Percentiles rank a stretch among this genome's conserved stretches.
Evolutionary conservation across 2,329 filamentous ascomycete species (phyloP).

Genomic region (Fusarium sp.): DNA sequence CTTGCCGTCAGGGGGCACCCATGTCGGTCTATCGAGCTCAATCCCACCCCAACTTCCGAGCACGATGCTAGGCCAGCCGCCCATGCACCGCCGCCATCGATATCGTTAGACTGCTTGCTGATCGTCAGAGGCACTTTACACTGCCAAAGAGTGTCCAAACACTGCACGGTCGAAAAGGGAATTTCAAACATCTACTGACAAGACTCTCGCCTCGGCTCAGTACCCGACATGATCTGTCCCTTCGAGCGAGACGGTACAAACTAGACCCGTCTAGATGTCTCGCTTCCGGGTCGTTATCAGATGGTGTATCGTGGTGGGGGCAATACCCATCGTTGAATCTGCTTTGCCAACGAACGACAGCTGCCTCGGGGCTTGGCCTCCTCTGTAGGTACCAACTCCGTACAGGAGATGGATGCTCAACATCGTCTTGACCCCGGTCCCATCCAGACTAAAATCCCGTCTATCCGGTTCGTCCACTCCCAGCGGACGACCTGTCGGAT

Average conservation of each 20-base stretch:
- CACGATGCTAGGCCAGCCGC: not conserved
- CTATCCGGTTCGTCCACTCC: conserved; percentile 3
- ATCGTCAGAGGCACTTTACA: not conserved
- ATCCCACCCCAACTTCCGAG: conserved; percentile 4
- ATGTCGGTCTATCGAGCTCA: not conserved
- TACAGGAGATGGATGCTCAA: not conserved
- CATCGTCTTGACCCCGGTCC: not conserved
- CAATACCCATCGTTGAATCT: not conserved
- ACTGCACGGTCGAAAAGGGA: not conserved
- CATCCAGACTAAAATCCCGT: not conserved
- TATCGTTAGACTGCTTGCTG: not conserved
- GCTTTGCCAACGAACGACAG: not conserved
- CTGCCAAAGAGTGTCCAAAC: not conserved
- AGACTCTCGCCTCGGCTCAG: not conserved
- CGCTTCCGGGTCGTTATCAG: not conserved
- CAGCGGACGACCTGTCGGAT: not conserved
- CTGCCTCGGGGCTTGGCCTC: not conserved
- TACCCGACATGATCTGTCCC: not conserved
- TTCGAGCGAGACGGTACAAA: not conserved
- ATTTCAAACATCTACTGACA: conserved; percentile 6
- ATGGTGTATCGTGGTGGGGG: not conserved
- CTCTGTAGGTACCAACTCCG: not conserved
- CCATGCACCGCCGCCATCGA: not conserved
- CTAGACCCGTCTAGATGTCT: not conserved
- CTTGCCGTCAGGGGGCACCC: conserved; percentile 4